phyloP scores from a whole-genome alignment of 2,329 filamentous ascomycete genomes.

The Paecilomyces niveus region DNA sequence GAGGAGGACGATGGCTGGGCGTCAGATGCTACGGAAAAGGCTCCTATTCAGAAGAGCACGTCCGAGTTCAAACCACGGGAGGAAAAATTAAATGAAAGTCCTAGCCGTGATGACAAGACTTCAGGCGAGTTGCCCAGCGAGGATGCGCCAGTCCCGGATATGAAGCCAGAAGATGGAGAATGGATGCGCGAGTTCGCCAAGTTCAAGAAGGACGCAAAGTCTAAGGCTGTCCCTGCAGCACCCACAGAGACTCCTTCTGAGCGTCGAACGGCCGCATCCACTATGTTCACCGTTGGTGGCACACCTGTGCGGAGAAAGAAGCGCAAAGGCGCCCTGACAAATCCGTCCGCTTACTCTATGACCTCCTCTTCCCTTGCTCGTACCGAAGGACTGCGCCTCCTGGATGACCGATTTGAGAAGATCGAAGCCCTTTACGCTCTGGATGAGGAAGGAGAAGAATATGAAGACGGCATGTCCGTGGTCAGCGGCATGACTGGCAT shows the following conservation, averaged over 20 bases:
- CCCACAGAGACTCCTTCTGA: slow-evolving; percentile 29
- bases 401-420: slow-evolving; percentile 88
- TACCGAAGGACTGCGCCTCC: slow-evolving; percentile 75
- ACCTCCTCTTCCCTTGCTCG: slow-evolving; percentile 78
- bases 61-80: slow-evolving; percentile 10
- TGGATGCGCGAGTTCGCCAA: slow-evolving; percentile 92
- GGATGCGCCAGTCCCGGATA: slow-evolving; percentile 32
- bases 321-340: slow-evolving; percentile 87
- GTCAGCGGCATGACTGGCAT: slow-evolving; percentile 41
- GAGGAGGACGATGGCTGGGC: slow-evolving; percentile 80
- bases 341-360: slow-evolving; percentile 84
- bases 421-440: slow-evolving; percentile 75
- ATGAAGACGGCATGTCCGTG: slow-evolving; percentile 47
- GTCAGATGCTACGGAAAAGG: slow-evolving; percentile 83
- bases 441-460: slow-evolving; percentile 48
- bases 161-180: slow-evolving; percentile 61
- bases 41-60: slow-evolving; percentile 38
- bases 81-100: slow-evolving; percentile 28
- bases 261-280: slow-evolving; percentile 36
- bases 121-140: slow-evolving; percentile 29
- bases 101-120: slow-evolving; percentile 12
- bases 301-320: slow-evolving; percentile 67
- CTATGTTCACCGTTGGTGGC: slow-evolving; percentile 57
- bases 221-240: slow-evolving; percentile 27
- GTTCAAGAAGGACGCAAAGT: slow-evolving; percentile 71